These are phyloP conservation scores for Rhizopus arrhizus DNA, from an alignment of 371 early-diverging fungal genomes.

Conservation along the genomic window DNA sequence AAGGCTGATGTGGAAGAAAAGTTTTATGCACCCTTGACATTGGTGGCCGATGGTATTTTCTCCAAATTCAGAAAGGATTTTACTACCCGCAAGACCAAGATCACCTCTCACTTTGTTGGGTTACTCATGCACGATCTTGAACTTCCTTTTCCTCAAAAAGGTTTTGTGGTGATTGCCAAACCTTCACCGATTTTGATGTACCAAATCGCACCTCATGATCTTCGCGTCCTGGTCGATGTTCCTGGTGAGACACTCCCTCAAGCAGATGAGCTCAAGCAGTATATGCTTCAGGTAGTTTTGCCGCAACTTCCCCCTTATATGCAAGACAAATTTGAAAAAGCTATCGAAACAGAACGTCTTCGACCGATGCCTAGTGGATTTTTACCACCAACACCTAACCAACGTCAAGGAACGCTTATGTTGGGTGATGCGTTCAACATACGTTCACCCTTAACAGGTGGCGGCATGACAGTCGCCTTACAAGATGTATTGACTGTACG, in stretches of 20 bases:
- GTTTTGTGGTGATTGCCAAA: slow-evolving; percentile 86
- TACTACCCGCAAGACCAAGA: slow-evolving; percentile 53
- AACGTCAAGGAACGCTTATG: slow-evolving; percentile 71
- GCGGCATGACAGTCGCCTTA: slow-evolving; percentile 95
- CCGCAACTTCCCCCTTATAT: slow-evolving; percentile 74
- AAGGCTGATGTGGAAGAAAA: slow-evolving; percentile 27
- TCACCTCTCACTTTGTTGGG: slow-evolving; percentile 83
- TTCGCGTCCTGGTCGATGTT: slow-evolving; percentile 90
- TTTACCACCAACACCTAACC: slow-evolving; percentile 76
- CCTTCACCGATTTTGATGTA: slow-evolving; percentile 92
- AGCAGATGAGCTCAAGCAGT: slow-evolving; percentile 65
- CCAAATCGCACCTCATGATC: slow-evolving; percentile 87
- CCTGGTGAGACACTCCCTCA: slow-evolving; percentile 82
- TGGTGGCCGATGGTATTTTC: slow-evolving; percentile 91
- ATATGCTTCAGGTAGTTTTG: slow-evolving; percentile 62
- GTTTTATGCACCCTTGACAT: slow-evolving; percentile 70
- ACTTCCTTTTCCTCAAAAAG: slow-evolving; percentile 85
- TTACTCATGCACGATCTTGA: slow-evolving; percentile 67
- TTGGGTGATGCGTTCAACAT: slow-evolving; percentile 95
- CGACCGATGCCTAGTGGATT: slow-evolving; percentile 90
- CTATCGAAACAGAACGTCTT: slow-evolving; percentile 74
- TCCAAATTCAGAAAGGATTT: slow-evolving; percentile 89
- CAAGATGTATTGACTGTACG: slow-evolving; percentile 81
- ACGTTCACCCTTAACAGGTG: slow-evolving; percentile 93
- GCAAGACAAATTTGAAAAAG: slow-evolving; percentile 64